Evolutionary conservation across 805 yeast species (phyloP).

Genomic region (Helenozyma baotianmanensis): DNA sequence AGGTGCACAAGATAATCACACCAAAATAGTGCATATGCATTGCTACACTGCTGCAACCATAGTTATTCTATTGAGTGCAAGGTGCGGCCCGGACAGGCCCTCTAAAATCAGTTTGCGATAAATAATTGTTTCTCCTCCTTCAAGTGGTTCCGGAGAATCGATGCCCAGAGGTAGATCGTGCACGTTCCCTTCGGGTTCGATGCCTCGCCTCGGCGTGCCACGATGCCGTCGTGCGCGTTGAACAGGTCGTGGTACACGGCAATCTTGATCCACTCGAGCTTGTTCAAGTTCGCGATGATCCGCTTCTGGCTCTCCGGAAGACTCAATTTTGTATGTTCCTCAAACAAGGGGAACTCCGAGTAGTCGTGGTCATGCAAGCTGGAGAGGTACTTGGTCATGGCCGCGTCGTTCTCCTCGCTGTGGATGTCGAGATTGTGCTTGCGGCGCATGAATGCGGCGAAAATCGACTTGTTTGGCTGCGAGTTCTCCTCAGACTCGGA

Average conservation of each 20-base stretch:
- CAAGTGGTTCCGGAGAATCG: conserved; percentile 30
- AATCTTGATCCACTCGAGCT: conserved; percentile 69
- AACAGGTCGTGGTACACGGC: conserved; percentile 66
- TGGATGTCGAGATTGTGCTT: conserved; percentile 16
- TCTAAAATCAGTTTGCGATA: too few species aligned
- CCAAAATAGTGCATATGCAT: too few species aligned
- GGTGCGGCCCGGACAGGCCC: too few species aligned
- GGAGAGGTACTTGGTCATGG: conserved; percentile 13
- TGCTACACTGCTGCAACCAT: too few species aligned
- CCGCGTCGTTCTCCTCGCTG: conserved; percentile 21
- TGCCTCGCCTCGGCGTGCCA: conserved; percentile 64
- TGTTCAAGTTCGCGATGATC: conserved; percentile 54
- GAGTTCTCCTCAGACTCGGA: not conserved
- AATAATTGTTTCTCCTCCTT: too few species aligned
- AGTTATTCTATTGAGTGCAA: too few species aligned
- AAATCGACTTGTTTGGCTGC: not conserved
- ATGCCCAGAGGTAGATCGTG: conserved; percentile 47
- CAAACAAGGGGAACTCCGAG: conserved; percentile 26
- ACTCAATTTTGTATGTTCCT: conserved; percentile 29
- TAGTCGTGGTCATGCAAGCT: conserved; percentile 15
- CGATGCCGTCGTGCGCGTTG: conserved; percentile 85
- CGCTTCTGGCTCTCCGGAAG: conserved; percentile 32
- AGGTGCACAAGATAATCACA: too few species aligned
- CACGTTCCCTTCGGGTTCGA: conserved; percentile 51
- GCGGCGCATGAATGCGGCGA: not conserved